These are phyloP conservation scores for Aspergillus ostianus DNA, from an alignment of 495 filamentous ascomycete genomes.

Conservation along the genomic window DNA sequence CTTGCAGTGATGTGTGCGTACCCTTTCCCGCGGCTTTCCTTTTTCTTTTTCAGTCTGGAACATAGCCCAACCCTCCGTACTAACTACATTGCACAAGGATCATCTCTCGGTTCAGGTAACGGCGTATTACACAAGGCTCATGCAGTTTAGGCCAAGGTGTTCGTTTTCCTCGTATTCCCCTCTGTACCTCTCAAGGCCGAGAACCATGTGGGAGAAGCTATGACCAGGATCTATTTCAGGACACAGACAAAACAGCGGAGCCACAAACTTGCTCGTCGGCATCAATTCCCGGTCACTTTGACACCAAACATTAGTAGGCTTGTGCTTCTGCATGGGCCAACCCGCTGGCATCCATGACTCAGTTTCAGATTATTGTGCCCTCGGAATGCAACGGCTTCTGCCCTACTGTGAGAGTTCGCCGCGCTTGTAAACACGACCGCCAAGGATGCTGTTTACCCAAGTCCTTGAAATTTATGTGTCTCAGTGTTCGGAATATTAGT, in stretches of 20 bases:
- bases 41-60: not conserved
- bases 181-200: not conserved
- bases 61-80: not conserved
- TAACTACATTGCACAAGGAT: not conserved
- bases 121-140: not conserved
- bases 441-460: not conserved
- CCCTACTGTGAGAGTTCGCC: not conserved
- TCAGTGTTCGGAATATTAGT: not conserved
- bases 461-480: not conserved
- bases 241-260: not conserved
- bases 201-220: constrained; percentile 8
- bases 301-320: not conserved
- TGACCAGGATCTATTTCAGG: not conserved
- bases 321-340: not conserved
- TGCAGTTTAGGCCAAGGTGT: not conserved
- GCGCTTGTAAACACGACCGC: not conserved
- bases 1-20: not conserved
- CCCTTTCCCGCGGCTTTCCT: not conserved
- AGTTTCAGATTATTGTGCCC: not conserved
- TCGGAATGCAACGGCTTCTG: not conserved
- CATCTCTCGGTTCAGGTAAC: not conserved
- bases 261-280: not conserved
- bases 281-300: not conserved
- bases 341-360: not conserved
- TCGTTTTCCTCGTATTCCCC: not conserved